Conservation (phyloP, 2,329 filamentous ascomycete species). For the Fusarium anguioides region DNA sequence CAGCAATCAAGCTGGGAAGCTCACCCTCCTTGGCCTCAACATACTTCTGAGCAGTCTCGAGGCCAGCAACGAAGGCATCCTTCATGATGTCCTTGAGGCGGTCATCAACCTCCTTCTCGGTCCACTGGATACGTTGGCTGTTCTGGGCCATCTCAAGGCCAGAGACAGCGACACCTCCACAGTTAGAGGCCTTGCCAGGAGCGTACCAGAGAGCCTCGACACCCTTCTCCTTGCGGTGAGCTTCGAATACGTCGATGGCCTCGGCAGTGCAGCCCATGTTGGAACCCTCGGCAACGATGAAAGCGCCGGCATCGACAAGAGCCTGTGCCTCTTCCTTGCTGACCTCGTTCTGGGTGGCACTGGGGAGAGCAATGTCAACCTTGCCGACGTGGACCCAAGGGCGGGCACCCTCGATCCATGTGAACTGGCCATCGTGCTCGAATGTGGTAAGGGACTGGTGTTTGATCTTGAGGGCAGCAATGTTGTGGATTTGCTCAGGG, state of each 20-base stretch:
- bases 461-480: constrained; percentile 87
- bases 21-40: constrained; percentile 81
- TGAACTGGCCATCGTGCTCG: constrained; percentile 75
- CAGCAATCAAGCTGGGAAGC: constrained; percentile 89
- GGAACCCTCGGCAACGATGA: constrained; percentile 94
- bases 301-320: constrained; percentile 79
- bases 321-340: constrained; percentile 88
- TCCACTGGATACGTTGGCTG: constrained; percentile 87
- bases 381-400: constrained; percentile 92
- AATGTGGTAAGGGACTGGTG: constrained; percentile 84
- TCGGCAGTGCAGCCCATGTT: constrained; percentile 99
- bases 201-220: constrained; percentile 88
- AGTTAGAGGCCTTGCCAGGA: constrained; percentile 96
- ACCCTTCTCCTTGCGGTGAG: constrained; percentile 75
- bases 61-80: constrained; percentile 88
- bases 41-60: constrained; percentile 91
- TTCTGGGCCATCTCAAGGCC: constrained; percentile 99
- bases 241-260: constrained; percentile 94
- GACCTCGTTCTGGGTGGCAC: constrained; percentile 98
- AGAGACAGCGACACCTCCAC: constrained; percentile 95
- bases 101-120: constrained; percentile 86
- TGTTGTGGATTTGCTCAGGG: constrained; percentile 79
- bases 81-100: constrained; percentile 97
- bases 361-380: constrained; percentile 92
- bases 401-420: constrained; percentile 86